Evolutionary conservation across 768 basidiomycete genomes (phyloP).

Genomic region (Hemileccinum rubropunctum): DNA sequence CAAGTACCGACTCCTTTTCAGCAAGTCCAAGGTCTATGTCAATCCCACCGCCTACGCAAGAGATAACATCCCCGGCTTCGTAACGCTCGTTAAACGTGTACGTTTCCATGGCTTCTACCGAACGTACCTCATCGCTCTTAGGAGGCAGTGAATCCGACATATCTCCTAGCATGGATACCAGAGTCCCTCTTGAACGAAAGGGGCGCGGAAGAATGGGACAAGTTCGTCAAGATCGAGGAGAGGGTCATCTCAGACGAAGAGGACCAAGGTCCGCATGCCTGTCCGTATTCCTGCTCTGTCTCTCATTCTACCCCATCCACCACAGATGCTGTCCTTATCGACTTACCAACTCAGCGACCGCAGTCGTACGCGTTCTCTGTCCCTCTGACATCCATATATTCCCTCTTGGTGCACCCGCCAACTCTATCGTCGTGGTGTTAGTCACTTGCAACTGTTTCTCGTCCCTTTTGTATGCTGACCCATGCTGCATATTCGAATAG

Average conservation of each 20-base stretch:
- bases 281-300: neutral
- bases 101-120: constrained; percentile 26
- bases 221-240: constrained; percentile 84
- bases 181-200: constrained; percentile 80
- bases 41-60: constrained; percentile 89
- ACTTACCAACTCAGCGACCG: constrained; percentile 76
- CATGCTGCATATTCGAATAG: constrained; percentile 35
- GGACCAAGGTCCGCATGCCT: constrained; percentile 57
- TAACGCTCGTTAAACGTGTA: constrained; percentile 87
- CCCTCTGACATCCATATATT: constrained; percentile 85
- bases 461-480: constrained; percentile 2
- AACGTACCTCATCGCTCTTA: constrained; percentile 28
- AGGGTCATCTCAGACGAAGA: constrained; percentile 55
- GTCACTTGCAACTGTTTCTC: constrained; percentile 22
- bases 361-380: constrained; percentile 97
- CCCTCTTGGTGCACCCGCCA: constrained; percentile 81
- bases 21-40: constrained; percentile 93
- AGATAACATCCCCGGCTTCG: constrained; percentile 94
- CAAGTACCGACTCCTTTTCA: constrained; percentile 76
- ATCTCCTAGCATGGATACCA: constrained; percentile 92
- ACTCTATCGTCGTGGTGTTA: constrained; percentile 82
- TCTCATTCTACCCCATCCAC: constrained; percentile 6
- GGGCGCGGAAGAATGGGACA: constrained; percentile 83
- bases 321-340: constrained; percentile 80
- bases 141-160: constrained; percentile 74